A percentile compares a stretch with the other conserved stretches of the same genome.
phyloP scores from a whole-genome alignment of 2,329 filamentous ascomycete species.

The Neopestalotiopsis sp. region DNA sequence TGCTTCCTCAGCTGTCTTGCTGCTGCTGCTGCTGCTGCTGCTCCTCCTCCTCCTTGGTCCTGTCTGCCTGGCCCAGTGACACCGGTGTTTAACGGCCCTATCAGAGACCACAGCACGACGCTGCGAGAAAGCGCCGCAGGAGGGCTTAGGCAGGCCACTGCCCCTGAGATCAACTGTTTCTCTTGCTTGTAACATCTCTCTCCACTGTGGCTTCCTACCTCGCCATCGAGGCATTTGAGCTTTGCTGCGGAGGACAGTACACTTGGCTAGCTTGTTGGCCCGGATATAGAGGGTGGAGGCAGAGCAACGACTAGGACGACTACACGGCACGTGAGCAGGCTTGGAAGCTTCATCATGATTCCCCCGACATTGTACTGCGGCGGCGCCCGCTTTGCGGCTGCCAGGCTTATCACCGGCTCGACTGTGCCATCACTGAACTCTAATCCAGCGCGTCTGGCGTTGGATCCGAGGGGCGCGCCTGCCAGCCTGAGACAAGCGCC shows the following conservation, averaged over 20 bases:
- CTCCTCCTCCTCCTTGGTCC: not conserved
- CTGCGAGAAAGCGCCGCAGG: too few relatives aligned
- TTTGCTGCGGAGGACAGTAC: too few relatives aligned
- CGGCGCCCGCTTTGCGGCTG: not conserved
- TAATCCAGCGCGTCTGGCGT: not conserved
- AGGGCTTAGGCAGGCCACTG: too few relatives aligned
- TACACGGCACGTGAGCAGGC: constrained; percentile 22
- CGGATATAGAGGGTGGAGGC: not conserved
- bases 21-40: not conserved
- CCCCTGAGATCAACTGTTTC: too few relatives aligned
- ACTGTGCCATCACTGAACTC: constrained; percentile 10
- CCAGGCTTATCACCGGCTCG: not conserved
- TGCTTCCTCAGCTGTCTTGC: not conserved
- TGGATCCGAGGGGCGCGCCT: not conserved
- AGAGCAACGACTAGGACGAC: constrained; percentile 21
- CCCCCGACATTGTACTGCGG: not conserved
- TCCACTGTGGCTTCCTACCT: too few relatives aligned
- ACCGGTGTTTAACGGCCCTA: not conserved
- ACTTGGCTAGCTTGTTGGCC: too few relatives aligned
- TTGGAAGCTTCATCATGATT: constrained; percentile 4
- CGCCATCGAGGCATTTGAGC: too few relatives aligned
- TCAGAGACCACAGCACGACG: not conserved
- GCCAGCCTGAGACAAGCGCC: constrained; percentile 6
- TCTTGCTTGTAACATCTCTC: too few relatives aligned
- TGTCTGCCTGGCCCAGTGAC: not conserved